Conservation (phyloP, 2,329 filamentous ascomycete species). For the Fusarium tricinctum region DNA sequence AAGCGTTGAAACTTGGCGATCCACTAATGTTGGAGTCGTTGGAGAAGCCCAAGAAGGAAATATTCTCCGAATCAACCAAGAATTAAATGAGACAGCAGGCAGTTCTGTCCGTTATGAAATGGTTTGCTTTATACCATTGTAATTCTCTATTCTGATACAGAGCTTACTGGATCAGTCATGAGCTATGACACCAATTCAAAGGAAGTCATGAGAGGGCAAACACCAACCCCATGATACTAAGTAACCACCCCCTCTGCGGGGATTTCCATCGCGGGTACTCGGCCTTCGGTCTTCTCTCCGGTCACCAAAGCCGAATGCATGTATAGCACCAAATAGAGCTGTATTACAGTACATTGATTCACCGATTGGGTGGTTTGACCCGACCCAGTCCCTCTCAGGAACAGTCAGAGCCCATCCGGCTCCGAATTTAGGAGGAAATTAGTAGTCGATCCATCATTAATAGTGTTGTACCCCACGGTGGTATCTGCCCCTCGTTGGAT, state of each 20-base stretch:
- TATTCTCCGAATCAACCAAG: slow-evolving; percentile 14
- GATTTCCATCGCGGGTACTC: slow-evolving; percentile 12
- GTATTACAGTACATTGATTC: slow-evolving; percentile 1
- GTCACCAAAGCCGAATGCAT: background rate
- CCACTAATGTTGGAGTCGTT: slow-evolving; percentile 34
- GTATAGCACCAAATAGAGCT: slow-evolving; percentile 12
- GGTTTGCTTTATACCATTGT: background rate
- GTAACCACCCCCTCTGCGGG: slow-evolving; percentile 20
- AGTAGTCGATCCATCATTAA: slow-evolving; percentile 17
- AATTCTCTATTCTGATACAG: background rate
- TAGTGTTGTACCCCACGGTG: slow-evolving; percentile 27
- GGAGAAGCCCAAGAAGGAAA: slow-evolving; percentile 34
- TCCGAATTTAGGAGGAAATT: slow-evolving; percentile 13
- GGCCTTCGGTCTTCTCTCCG: slow-evolving; percentile 39
- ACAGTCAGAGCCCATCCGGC: slow-evolving; percentile 2
- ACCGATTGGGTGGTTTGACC: slow-evolving; percentile 10
- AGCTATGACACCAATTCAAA: background rate
- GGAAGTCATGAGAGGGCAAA: background rate
- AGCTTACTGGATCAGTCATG: background rate
- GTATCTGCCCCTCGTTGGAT: slow-evolving; percentile 21
- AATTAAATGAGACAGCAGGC: background rate
- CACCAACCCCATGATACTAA: slow-evolving; percentile 12
- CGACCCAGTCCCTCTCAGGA: background rate
- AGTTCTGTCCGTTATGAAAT: background rate
- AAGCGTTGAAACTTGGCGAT: slow-evolving; percentile 11